Percentiles rank a stretch among this genome's conserved stretches.
These are phyloP conservation scores for Amesomyces nigricolor DNA, from an alignment of 2,329 filamentous ascomycete genomes.

Conservation along the genomic window DNA sequence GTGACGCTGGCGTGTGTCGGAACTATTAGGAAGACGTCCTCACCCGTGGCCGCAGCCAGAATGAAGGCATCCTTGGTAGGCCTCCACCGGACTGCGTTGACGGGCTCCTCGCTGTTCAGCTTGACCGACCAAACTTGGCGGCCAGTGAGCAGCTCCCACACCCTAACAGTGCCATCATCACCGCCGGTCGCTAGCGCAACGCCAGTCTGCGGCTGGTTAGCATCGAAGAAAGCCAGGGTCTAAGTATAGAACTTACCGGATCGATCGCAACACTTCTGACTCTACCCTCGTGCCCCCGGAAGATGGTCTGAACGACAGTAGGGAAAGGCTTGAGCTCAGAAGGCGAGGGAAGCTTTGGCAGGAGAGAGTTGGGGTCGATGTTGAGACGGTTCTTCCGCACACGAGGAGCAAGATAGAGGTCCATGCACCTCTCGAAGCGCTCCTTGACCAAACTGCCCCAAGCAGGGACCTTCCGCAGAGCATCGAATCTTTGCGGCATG, in stretches of 20 bases:
- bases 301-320: slow-evolving; percentile 80
- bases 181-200: slow-evolving; percentile 71
- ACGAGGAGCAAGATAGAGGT: slow-evolving; percentile 89
- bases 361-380: slow-evolving; percentile 87
- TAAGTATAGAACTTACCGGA: slow-evolving; percentile 64
- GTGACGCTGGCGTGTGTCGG: slow-evolving; percentile 57
- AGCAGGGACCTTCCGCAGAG: slow-evolving; percentile 84
- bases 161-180: slow-evolving; percentile 84
- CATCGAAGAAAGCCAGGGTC: neutral
- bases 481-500: slow-evolving; percentile 73
- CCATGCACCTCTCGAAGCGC: slow-evolving; percentile 89
- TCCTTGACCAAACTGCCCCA: slow-evolving; percentile 91
- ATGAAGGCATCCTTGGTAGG: slow-evolving; percentile 76
- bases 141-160: slow-evolving; percentile 84
- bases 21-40: slow-evolving; percentile 79
- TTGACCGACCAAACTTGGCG: slow-evolving; percentile 82
- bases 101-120: slow-evolving; percentile 69
- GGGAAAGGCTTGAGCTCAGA: slow-evolving; percentile 95
- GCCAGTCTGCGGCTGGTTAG: slow-evolving; percentile 20
- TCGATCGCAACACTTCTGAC: slow-evolving; percentile 82
- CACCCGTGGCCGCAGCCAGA: slow-evolving; percentile 75
- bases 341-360: slow-evolving; percentile 88
- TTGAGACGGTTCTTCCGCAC: slow-evolving; percentile 91
- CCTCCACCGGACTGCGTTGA: slow-evolving; percentile 85
- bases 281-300: slow-evolving; percentile 80